Percentiles rank a stretch among this genome's conserved stretches.
Conservation (phyloP, 1,139 yeast species). For the Nakaseomyces kungkrabaensis region DNA sequence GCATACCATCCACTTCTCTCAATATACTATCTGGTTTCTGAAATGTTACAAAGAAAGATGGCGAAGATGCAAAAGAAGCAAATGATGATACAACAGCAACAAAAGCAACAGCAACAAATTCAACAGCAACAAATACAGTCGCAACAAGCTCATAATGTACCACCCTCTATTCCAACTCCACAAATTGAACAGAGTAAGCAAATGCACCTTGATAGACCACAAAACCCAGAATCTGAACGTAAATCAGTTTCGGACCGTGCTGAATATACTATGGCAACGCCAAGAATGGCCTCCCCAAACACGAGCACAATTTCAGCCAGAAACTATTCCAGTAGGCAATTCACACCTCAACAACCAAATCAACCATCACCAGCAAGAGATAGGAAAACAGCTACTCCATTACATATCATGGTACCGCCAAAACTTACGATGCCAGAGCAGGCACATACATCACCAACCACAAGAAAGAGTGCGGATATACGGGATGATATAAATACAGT, state of each 20-base stretch:
- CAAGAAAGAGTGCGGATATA: conserved; percentile 20
- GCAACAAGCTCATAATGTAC: neutral
- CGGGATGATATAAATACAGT: conserved; percentile 19
- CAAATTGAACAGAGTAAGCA: neutral
- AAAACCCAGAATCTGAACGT: neutral
- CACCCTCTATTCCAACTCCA: neutral
- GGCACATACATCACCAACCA: conserved; percentile 50
- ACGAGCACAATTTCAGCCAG: neutral
- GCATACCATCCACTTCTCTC: conserved; percentile 87
- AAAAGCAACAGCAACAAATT: conserved; percentile 8
- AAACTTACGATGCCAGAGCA: conserved; percentile 51
- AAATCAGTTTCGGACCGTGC: neutral
- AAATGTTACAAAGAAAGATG: conserved; percentile 63
- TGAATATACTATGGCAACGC: neutral
- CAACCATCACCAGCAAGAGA: neutral
- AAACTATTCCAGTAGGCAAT: neutral
- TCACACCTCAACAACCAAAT: conserved; percentile 5
- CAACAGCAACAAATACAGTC: neutral
- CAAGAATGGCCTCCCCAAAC: neutral
- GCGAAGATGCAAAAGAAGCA: conserved; percentile 35
- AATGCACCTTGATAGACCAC: neutral
- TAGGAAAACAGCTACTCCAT: conserved; percentile 16
- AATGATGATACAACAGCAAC: conserved; percentile 11
- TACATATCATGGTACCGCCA: conserved; percentile 30
- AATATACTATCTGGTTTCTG: conserved; percentile 76